phyloP scores from a whole-genome alignment of 2,329 filamentous ascomycete species.

The Didymosphaeria variabile region DNA sequence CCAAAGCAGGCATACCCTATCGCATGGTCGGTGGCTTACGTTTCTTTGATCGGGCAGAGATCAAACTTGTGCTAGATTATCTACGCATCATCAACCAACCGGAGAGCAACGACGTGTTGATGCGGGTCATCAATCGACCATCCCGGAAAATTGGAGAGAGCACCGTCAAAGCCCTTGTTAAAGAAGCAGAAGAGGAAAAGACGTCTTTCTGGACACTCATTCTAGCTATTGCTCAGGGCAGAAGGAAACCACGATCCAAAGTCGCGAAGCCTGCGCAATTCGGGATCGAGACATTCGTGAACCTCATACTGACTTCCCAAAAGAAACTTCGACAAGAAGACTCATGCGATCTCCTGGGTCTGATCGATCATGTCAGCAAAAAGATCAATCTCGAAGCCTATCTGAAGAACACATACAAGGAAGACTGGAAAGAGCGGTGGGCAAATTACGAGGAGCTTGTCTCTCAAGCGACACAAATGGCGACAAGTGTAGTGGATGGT shows the following conservation, averaged over 20 bases:
- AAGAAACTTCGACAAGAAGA: constrained; percentile 61
- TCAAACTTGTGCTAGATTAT: constrained; percentile 89
- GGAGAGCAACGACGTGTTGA: constrained; percentile 84
- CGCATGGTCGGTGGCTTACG: constrained; percentile 90
- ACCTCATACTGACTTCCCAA: constrained; percentile 66
- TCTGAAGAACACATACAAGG: constrained; percentile 73
- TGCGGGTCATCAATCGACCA: constrained; percentile 85
- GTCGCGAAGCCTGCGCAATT: constrained; percentile 64
- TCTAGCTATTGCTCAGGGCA: constrained; percentile 65
- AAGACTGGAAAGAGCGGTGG: constrained; percentile 75
- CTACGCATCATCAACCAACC: constrained; percentile 85
- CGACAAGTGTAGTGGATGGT: constrained; percentile 54
- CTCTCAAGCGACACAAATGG: constrained; percentile 77
- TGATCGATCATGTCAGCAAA: constrained; percentile 67
- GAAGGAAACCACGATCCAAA: constrained; percentile 61
- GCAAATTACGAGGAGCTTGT: constrained; percentile 91
- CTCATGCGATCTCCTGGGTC: constrained; percentile 52
- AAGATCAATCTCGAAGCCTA: constrained; percentile 79
- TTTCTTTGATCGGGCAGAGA: constrained; percentile 91
- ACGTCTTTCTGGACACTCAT: constrained; percentile 81
- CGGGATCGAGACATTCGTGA: constrained; percentile 66
- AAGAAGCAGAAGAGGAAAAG: constrained; percentile 76
- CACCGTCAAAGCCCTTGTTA: constrained; percentile 76
- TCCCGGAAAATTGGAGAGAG: constrained; percentile 81
- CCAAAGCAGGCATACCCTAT: constrained; percentile 83